phyloP scores from a whole-genome alignment of 1,284 basidiomycete genomes.

The Hypsizygus ulmarius region DNA sequence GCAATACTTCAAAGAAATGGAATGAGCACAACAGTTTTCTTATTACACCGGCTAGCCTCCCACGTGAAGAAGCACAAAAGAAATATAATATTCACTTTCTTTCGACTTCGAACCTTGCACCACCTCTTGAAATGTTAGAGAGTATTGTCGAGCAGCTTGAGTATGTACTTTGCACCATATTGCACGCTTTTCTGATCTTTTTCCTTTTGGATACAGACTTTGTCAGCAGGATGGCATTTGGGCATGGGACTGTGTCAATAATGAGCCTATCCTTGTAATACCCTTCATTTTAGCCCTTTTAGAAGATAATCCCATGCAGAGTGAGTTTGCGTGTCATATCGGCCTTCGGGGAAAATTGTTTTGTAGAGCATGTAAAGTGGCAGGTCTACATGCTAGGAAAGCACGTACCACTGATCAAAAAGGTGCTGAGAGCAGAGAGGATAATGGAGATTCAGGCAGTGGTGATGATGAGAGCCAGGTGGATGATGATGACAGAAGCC shows the following conservation, averaged over 20 bases:
- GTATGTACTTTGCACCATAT: too few species aligned
- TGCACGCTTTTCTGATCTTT: not conserved
- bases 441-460: too few species aligned
- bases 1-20: constrained; percentile 43
- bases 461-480: too few species aligned
- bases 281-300: constrained; percentile 31
- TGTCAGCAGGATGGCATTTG: not conserved
- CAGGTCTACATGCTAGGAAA: constrained; percentile 19
- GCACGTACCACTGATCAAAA: too few species aligned
- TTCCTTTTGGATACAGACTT: not conserved
- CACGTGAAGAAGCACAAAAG: constrained; percentile 17
- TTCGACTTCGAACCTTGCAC: constrained; percentile 34
- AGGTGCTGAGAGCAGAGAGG: too few species aligned
- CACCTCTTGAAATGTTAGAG: constrained; percentile 39
- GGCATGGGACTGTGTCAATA: constrained; percentile 27
- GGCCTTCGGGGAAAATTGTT: constrained; percentile 32
- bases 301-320: constrained; percentile 41
- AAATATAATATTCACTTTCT: constrained; percentile 36
- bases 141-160: constrained; percentile 25
- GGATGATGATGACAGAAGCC: too few species aligned
- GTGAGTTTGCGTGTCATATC: constrained; percentile 36
- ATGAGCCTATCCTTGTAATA: constrained; percentile 28
- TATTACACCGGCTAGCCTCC: constrained; percentile 21
- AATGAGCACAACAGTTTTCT: constrained; percentile 43
- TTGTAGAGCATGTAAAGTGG: constrained; percentile 30